Base-by-base conservation (phyloP, 768 basidiomycete species). In the Lepiota subincarnata region DNA sequence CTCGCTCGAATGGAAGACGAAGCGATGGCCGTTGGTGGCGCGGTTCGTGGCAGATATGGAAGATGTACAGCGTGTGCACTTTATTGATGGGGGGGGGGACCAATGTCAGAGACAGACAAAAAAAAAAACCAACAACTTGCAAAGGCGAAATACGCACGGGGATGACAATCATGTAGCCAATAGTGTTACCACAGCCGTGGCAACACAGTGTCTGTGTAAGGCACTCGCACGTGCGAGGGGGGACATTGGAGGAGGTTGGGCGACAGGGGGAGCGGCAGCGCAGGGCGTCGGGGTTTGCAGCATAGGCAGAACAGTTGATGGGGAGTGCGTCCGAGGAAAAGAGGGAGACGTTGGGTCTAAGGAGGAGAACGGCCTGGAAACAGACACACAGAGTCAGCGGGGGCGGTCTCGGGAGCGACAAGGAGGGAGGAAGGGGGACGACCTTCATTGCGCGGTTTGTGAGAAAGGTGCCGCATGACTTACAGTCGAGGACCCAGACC, bases 371-470 rank as follows among this genome's bases (percentile, higher is more conserved):
- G 43, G 90, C 90, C 89, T 91, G 45, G 55, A 46, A 50, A n/a
- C n/a, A n/a, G n/a, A n/a, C n/a, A n/a, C n/a, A n/a, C n/a, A n/a
- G n/a, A n/a, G 38, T 26, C 49, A 53, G 47, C 34, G n/a, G 34
- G 26, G 37, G 56, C 24, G 24, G 5, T 5, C 50, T 48, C 6
- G 19, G 35, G 39, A 2, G 2, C 35, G 28, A 12, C 5, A 50
- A 52, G 35, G 20, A 41, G 22, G 41, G 20, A 34, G 38, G 42
- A 35, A 35, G 20, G 41, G 16, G 12, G 62, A 62, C 34, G 60
- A 82, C 88, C 78, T 88, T 87, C 90, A 92, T 92, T 52, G 84
- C 90, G 22, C 90, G 79, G 66, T 92, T 91, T 13, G 89, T 88
- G 44, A 92, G 68, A 63, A 92, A 92, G 16, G 76, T 79, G 26